phyloP scores from a whole-genome alignment of 805 yeast genomes.

The Lipomyces sp. region DNA sequence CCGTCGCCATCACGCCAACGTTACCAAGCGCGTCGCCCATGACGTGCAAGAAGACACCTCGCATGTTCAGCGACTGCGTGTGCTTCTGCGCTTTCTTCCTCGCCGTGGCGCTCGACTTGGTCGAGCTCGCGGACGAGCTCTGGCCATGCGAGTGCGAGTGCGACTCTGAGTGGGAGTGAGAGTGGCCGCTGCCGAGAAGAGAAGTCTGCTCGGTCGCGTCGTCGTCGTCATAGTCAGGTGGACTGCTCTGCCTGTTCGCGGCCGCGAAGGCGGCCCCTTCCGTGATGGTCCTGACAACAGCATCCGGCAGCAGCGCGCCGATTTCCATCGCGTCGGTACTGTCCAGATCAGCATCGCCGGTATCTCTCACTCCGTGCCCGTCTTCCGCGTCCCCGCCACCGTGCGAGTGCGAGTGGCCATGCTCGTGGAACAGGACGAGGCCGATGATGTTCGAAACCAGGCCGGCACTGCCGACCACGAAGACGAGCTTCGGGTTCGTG shows the following conservation, averaged over 20 bases:
- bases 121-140: background rate
- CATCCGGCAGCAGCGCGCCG: conserved; percentile 22
- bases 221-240: conserved; percentile 36
- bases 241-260: background rate
- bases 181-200: conserved; percentile 2
- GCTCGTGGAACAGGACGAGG: conserved; percentile 82
- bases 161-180: conserved; percentile 7
- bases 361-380: conserved; percentile 38
- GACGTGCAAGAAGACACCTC: conserved; percentile 93
- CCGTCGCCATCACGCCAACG: conserved; percentile 86
- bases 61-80: conserved; percentile 83
- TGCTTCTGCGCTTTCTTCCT: conserved; percentile 31
- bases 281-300: conserved; percentile 14
- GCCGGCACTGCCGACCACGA: conserved; percentile 81
- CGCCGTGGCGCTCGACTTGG: conserved; percentile 32
- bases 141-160: background rate
- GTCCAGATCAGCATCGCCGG: conserved; percentile 29
- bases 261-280: conserved; percentile 1
- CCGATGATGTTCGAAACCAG: conserved; percentile 80
- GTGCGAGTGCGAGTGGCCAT: conserved; percentile 56
- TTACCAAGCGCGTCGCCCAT: conserved; percentile 95
- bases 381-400: conserved; percentile 41
- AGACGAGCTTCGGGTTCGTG: conserved; percentile 75
- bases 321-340: conserved; percentile 22
- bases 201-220: conserved; percentile 37